These are phyloP conservation scores for Flaveria sonorensis DNA, from an alignment of 129 eudicot species.

Conservation along the genomic window DNA sequence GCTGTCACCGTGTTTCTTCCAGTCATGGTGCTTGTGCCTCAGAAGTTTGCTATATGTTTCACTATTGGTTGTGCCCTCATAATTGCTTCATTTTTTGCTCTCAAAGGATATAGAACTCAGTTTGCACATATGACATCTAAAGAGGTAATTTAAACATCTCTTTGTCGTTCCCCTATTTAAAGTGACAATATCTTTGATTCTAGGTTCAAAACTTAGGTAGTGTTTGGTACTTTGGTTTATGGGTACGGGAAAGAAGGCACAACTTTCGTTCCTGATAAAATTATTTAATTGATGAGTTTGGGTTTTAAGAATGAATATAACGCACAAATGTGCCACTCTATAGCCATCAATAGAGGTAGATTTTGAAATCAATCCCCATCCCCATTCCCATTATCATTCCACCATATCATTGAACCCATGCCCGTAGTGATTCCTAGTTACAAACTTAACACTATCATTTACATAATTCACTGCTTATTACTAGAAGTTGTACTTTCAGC, in stretches of 20 bases:
- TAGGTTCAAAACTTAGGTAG: not conserved
- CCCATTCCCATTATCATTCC: no score
- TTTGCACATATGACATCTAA: conserved; percentile 85
- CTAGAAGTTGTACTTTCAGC: not conserved
- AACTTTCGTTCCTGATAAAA: not conserved
- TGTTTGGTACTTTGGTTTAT: not conserved
- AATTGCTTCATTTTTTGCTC: conserved; percentile 89
- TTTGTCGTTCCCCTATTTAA: not conserved
- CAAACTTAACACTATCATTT: not conserved
- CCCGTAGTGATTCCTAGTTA: not conserved
- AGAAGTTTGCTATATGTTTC: conserved; percentile 89
- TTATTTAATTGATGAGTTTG: not conserved
- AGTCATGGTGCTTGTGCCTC: conserved; percentile 94
- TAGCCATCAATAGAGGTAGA: not conserved
- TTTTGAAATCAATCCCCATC: not conserved
- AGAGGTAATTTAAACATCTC: conserved; percentile 59
- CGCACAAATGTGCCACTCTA: not conserved
- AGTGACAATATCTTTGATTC: not conserved
- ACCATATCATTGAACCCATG: not conserved
- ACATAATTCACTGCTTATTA: conserved; percentile 18
- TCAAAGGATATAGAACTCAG: conserved; percentile 88
- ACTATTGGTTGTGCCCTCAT: conserved; percentile 83
- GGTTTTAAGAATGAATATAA: not conserved
- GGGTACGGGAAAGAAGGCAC: not conserved
- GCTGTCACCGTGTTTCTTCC: conserved; percentile 95